Evolutionary conservation across 257 asterid genomes (phyloP), one percentile per base, ranked within the genome.

Genomic region (Echites panduratus): DNA sequence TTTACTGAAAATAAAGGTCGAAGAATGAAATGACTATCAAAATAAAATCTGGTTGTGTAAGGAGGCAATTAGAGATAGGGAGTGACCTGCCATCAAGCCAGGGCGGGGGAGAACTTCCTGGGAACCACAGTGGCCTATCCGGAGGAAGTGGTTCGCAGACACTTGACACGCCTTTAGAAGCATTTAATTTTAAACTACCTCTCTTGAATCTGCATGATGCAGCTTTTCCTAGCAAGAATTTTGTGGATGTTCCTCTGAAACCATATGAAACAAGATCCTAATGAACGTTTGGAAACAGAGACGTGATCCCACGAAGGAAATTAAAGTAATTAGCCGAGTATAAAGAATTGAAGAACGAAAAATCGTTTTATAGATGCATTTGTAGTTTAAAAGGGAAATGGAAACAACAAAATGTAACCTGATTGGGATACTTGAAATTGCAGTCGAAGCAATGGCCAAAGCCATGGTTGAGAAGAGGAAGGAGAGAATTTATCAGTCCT

Each of bases 81-180:
- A 19, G 44, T 53, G 9, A 86, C 97, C 97, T 91, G 79, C 97
- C 95, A 79, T 91, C 95, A 52, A 91, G 96, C 96, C 97, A 91
- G 29, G 83, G 82, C 1, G 97, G 97, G 24, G 97, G 89, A 14
- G 96, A 87, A 75, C 88, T 88, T n/a, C 97, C 97, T 40, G 95
- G 97, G 79, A 91, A 91, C 97, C 97, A 91, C 69, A 91, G 52
- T 4, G 97, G 97, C 80, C 97, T 81, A 81, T 91, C 96, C 0
- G 96, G 97, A 71, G 97, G 95, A 35, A 91, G 95, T 7, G 96
- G 97, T 82, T 83, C 77, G 49, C 97, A 91, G 8, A 88, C 87
- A 62, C 92, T 89, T 22, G 97, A 89, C 13, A 87, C 88, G 7
- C 94, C 92, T 88, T 89, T 91, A 0, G 86, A 76, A 4, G 96